Conservation (phyloP, 176 grass and related monocot species). For the Chloris gayana region DNA sequence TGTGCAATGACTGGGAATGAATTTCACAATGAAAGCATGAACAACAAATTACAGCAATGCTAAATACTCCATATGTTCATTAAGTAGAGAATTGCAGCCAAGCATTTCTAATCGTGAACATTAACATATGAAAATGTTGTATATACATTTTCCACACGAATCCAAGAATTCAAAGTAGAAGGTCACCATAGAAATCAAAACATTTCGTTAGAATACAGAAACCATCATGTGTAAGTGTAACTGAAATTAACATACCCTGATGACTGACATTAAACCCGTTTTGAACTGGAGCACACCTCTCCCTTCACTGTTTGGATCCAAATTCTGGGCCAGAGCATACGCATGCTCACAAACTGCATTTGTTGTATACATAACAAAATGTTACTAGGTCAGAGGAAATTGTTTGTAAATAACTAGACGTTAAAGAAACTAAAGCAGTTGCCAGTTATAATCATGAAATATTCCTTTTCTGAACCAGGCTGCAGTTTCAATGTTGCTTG, state of each 20-base stretch:
- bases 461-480: background rate
- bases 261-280: constrained; percentile 90
- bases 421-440: background rate
- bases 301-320: constrained; percentile 91
- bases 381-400: background rate
- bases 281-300: constrained; percentile 96
- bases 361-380: constrained; percentile 13
- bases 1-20: constrained; percentile 2
- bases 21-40: background rate
- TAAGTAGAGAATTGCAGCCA: background rate
- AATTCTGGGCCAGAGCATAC: constrained; percentile 72
- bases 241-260: constrained; percentile 62
- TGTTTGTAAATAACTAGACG: background rate
- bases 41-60: background rate
- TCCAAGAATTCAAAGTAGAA: background rate
- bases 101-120: background rate
- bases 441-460: background rate
- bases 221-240: constrained; percentile 10
- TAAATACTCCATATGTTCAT: background rate
- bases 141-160: background rate
- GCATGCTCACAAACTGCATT: constrained; percentile 90
- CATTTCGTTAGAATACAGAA: background rate
- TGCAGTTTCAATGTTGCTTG: background rate
- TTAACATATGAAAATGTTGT: background rate
- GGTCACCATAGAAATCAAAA: background rate